These are phyloP conservation scores for Bipolaris victoriae DNA, from an alignment of 2,329 filamentous ascomycete genomes.

Conservation along the genomic window DNA sequence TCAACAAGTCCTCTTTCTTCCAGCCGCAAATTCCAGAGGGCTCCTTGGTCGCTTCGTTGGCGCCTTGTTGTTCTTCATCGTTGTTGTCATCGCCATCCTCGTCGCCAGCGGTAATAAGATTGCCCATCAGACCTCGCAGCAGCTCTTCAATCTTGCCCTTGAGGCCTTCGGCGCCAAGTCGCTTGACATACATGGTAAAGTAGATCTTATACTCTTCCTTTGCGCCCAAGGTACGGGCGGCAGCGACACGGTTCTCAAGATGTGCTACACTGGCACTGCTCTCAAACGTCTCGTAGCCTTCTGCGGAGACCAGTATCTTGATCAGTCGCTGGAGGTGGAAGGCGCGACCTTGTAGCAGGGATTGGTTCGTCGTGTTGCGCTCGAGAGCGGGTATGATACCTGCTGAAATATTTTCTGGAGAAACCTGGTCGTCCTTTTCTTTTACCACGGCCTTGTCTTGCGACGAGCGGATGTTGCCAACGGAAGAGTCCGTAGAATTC, in stretches of 20 bases:
- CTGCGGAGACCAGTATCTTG: constrained; percentile 83
- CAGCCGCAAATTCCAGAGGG: constrained; percentile 86
- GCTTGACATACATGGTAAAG: constrained; percentile 97
- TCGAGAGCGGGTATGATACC: constrained; percentile 94
- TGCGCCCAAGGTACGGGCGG: constrained; percentile 80
- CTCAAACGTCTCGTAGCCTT: constrained; percentile 92
- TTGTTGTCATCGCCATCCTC: constrained; percentile 64
- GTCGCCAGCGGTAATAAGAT: constrained; percentile 64
- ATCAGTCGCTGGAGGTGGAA: constrained; percentile 91
- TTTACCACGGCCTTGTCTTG: constrained; percentile 34
- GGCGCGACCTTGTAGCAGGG: constrained; percentile 86
- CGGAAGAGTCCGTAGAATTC: constrained; percentile 94
- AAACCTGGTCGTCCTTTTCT: constrained; percentile 55
- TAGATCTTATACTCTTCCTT: constrained; percentile 94
- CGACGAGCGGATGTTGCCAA: constrained; percentile 78
- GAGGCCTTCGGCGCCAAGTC: constrained; percentile 86
- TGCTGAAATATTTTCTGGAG: constrained; percentile 73
- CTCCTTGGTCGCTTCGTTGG: constrained; percentile 53
- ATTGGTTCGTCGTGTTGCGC: constrained; percentile 91
- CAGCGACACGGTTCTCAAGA: constrained; percentile 91
- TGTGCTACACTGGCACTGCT: constrained; percentile 91
- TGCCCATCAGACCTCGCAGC: constrained; percentile 79
- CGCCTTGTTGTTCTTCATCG: constrained; percentile 63
- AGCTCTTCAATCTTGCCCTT: constrained; percentile 92
- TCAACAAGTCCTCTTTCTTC: constrained; percentile 85